Conservation (phyloP, 441 rosid species). For the Capsella rubella region DNA sequence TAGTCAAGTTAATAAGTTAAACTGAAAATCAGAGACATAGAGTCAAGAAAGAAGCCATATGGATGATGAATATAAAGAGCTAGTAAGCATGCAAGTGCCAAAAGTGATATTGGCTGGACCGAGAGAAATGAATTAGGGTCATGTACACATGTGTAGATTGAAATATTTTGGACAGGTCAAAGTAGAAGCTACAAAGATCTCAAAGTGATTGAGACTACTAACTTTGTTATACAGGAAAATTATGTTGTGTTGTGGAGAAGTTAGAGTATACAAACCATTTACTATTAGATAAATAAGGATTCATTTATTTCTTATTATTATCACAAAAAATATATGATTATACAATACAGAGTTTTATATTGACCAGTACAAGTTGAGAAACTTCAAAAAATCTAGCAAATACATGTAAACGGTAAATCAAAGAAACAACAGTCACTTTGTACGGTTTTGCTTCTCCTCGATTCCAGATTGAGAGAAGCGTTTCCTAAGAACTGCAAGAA, state of each 20-base stretch:
- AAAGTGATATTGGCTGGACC: too few relatives aligned
- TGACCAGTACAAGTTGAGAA: not conserved
- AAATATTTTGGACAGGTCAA: not conserved
- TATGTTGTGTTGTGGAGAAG: not conserved
- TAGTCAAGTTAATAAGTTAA: too few relatives aligned
- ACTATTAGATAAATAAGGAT: too few relatives aligned
- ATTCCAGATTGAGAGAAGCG: slow-evolving; percentile 78
- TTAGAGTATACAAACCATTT: not conserved
- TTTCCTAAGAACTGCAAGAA: slow-evolving; percentile 61
- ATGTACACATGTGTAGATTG: not conserved
- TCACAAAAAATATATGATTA: not conserved
- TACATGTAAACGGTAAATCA: not conserved
- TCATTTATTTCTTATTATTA: not conserved
- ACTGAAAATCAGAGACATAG: too few relatives aligned
- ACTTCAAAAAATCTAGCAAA: not conserved
- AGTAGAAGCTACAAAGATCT: too few relatives aligned
- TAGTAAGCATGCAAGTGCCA: not conserved
- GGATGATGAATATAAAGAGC: not conserved
- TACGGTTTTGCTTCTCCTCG: slow-evolving; percentile 74
- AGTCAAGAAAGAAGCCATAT: too few relatives aligned
- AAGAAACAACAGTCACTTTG: slow-evolving; percentile 17
- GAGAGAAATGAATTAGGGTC: too few relatives aligned
- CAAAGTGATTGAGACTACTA: too few relatives aligned
- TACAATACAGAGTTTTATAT: slow-evolving; percentile 12
- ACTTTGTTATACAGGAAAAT: too few relatives aligned